These are phyloP conservation scores for Aspergillus transmontanensis DNA, from an alignment of 2,329 filamentous ascomycete species.

Conservation along the genomic window DNA sequence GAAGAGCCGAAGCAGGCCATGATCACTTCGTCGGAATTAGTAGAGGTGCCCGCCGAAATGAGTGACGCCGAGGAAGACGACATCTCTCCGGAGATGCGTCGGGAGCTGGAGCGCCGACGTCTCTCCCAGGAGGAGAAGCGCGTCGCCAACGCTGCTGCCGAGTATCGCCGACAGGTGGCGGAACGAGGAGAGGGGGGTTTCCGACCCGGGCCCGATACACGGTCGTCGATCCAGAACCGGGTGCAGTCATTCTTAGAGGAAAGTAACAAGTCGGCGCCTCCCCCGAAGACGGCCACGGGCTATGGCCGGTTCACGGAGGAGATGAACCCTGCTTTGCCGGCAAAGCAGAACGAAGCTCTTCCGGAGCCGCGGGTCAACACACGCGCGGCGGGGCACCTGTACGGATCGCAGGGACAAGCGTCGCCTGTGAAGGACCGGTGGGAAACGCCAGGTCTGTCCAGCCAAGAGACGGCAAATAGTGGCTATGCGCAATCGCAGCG, in stretches of 20 bases:
- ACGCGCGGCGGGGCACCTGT: conserved; percentile 24
- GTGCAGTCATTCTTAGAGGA: conserved; percentile 83
- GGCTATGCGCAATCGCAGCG: conserved; percentile 30
- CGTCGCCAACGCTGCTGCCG: conserved; percentile 84
- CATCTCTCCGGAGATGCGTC: conserved; percentile 81
- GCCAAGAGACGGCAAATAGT: conserved; percentile 22
- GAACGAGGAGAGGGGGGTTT: conserved; percentile 58
- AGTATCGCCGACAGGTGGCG: conserved; percentile 77
- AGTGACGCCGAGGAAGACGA: conserved; percentile 67
- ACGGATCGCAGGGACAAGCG: conserved; percentile 15
- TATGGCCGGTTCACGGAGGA: conserved; percentile 82
- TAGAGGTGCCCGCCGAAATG: conserved; percentile 69
- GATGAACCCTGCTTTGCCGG: conserved; percentile 39
- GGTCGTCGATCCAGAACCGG: conserved; percentile 86
- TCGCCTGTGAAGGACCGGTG: conserved; percentile 16
- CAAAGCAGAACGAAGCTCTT: conserved; percentile 37
- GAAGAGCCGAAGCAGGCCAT: conserved; percentile 56
- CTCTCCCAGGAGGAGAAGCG: conserved; percentile 86
- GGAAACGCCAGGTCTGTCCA: conserved; percentile 17
- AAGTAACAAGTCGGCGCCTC: conserved; percentile 63
- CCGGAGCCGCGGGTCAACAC: conserved; percentile 25
- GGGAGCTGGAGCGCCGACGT: conserved; percentile 81
- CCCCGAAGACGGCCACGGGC: conserved; percentile 75
- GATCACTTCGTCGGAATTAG: conserved; percentile 75
- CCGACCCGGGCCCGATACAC: conserved; percentile 51